Conservation (phyloP, 352 stramenopile species). For the Phytophthora pinifolia region DNA sequence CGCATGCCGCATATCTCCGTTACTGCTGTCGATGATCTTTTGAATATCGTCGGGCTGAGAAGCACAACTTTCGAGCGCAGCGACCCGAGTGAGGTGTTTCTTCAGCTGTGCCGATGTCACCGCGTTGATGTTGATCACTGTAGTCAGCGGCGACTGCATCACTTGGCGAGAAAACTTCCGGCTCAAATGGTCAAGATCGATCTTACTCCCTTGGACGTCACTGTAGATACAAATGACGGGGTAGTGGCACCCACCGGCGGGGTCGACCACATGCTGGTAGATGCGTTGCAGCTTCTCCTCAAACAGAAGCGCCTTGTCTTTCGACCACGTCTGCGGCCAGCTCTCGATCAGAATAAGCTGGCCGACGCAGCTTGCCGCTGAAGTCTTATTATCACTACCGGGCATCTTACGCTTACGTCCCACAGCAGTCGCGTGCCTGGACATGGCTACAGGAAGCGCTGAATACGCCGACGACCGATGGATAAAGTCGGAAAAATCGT, state of each 20-base stretch:
- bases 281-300: constrained; percentile 62
- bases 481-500: constrained; percentile 85
- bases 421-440: constrained; percentile 13
- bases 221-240: constrained; percentile 84
- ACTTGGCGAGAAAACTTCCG: constrained; percentile 70
- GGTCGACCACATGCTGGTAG: constrained; percentile 55
- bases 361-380: constrained; percentile 3
- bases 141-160: constrained; percentile 63
- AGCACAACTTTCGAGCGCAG: constrained; percentile 34
- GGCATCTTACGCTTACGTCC: constrained; percentile 20
- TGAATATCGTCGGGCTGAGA: constrained; percentile 39
- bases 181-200: constrained; percentile 62
- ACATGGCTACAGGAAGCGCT: constrained; percentile 44
- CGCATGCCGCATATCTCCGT: constrained; percentile 79
- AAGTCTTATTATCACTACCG: not conserved
- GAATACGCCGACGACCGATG: constrained; percentile 67
- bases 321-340: constrained; percentile 63
- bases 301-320: constrained; percentile 29
- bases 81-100: constrained; percentile 55
- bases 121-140: constrained; percentile 77
- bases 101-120: constrained; percentile 79
- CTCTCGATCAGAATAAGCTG: constrained; percentile 78
- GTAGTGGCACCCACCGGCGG: constrained; percentile 35
- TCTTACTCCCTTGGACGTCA: constrained; percentile 72
- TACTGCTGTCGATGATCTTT: constrained; percentile 57